These are phyloP conservation scores for Aspergillus sp. DNA, from an alignment of 2,329 filamentous ascomycete species.

Conservation along the genomic window DNA sequence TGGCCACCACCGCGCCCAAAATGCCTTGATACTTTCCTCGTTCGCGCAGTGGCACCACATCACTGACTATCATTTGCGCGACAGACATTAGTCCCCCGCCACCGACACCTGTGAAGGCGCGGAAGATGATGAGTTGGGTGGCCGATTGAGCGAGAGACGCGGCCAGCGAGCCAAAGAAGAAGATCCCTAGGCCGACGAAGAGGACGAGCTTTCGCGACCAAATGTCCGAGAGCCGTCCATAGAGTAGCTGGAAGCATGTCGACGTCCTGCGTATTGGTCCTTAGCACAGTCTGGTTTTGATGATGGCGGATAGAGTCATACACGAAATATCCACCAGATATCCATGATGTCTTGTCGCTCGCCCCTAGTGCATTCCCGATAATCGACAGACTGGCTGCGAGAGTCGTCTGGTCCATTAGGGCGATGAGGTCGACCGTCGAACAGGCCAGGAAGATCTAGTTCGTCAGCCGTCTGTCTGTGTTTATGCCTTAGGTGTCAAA, in stretches of 20 bases:
- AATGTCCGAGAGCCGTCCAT: constrained; percentile 54
- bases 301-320: constrained; percentile 63
- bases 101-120: constrained; percentile 52
- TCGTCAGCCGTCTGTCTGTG: not conserved
- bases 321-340: constrained; percentile 51
- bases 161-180: constrained; percentile 50
- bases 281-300: constrained; percentile 58
- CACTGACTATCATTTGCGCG: constrained; percentile 54
- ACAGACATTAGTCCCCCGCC: constrained; percentile 53
- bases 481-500: not conserved
- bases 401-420: constrained; percentile 51
- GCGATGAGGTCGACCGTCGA: constrained; percentile 49
- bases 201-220: constrained; percentile 53
- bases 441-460: constrained; percentile 50
- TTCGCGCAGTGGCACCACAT: constrained; percentile 51
- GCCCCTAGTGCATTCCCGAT: constrained; percentile 46
- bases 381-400: constrained; percentile 49
- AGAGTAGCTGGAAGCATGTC: constrained; percentile 57
- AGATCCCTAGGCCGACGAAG: constrained; percentile 44
- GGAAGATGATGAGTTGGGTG: constrained; percentile 52
- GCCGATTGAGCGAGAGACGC: constrained; percentile 51
- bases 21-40: constrained; percentile 54
- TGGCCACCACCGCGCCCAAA: constrained; percentile 43
- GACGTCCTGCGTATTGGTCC: constrained; percentile 53
- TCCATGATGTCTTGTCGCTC: constrained; percentile 46